Evolutionary conservation across 192 early-diverging fungal genomes (phyloP).

Genomic region (Coemansia sp.): DNA sequence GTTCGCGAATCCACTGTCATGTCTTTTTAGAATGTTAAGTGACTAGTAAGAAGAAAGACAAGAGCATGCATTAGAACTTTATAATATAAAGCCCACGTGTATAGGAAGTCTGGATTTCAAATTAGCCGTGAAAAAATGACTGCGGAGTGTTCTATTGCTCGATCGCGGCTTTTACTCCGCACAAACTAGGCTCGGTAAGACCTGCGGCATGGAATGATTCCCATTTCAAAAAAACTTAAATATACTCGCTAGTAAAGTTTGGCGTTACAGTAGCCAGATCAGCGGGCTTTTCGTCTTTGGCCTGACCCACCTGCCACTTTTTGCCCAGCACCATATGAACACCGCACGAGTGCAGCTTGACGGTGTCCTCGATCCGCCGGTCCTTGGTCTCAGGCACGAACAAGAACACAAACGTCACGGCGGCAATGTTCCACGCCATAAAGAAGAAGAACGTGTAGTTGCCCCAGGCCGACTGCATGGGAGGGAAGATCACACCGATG

Average conservation of each 20-base stretch:
- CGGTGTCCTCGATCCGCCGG: constrained; percentile 66
- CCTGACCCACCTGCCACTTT: constrained; percentile 41
- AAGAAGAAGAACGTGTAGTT: constrained; percentile 70
- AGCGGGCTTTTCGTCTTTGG: constrained; percentile 8
- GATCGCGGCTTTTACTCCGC: too few species aligned
- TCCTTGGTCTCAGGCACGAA: constrained; percentile 87
- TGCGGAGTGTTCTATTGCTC: too few species aligned
- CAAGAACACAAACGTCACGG: constrained; percentile 63
- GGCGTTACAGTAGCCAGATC: neutral
- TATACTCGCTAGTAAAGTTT: neutral
- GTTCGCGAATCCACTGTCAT: constrained; percentile 49
- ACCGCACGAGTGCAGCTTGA: constrained; percentile 46
- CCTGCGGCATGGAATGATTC: too few species aligned
- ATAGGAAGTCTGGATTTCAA: neutral
- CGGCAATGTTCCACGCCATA: constrained; percentile 61
- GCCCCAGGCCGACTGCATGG: constrained; percentile 48
- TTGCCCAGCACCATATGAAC: constrained; percentile 50
- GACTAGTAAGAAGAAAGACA: constrained; percentile 5
- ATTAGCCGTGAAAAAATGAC: too few species aligned
- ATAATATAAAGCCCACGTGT: neutral
- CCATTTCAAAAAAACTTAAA: neutral
- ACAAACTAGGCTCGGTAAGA: too few species aligned
- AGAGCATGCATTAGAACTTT: neutral
- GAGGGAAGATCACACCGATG: constrained; percentile 64
- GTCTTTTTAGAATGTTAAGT: neutral